Conservation (phyloP, 2,329 filamentous ascomycete species). For the Claviceps sp. region DNA sequence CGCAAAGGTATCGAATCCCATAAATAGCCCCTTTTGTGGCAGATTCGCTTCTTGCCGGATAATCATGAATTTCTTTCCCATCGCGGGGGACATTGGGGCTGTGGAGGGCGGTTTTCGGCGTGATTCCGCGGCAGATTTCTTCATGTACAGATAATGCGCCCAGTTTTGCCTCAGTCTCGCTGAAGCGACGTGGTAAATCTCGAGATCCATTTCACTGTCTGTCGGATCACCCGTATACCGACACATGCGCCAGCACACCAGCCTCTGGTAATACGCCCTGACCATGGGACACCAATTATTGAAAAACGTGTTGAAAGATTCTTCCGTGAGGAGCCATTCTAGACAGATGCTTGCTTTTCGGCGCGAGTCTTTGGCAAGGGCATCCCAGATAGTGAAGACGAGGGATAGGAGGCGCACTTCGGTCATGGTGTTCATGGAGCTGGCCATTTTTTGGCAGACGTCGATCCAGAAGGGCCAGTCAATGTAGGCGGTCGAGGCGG, state of each 20-base stretch:
- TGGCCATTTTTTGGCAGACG: conserved; percentile 65
- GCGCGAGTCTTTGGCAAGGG: conserved; percentile 48
- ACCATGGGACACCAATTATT: conserved; percentile 97
- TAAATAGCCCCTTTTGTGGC: conserved; percentile 32
- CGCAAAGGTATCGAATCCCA: conserved; percentile 36
- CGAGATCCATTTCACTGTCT: conserved; percentile 47
- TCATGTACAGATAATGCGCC: conserved; percentile 67
- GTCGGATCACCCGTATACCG: conserved; percentile 58
- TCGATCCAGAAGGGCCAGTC: conserved; percentile 80
- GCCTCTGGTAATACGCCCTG: conserved; percentile 78
- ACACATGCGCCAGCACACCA: conserved; percentile 81
- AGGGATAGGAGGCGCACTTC: conserved; percentile 77
- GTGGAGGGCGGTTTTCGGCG: conserved; percentile 53
- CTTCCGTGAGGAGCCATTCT: conserved; percentile 61
- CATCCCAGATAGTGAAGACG: conserved; percentile 68
- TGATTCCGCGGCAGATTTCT: conserved; percentile 47
- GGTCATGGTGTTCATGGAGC: conserved; percentile 78
- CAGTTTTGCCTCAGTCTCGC: conserved; percentile 59
- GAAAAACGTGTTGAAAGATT: conserved; percentile 69
- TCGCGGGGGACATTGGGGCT: conserved; percentile 71
- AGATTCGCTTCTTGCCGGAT: conserved; percentile 59
- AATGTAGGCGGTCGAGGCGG: conserved; percentile 35
- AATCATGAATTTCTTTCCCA: conserved; percentile 76
- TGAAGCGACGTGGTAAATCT: conserved; percentile 55
- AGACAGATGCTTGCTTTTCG: conserved; percentile 60